phyloP scores from a whole-genome alignment of 2,329 filamentous ascomycete species.

The Alternaria solani region DNA sequence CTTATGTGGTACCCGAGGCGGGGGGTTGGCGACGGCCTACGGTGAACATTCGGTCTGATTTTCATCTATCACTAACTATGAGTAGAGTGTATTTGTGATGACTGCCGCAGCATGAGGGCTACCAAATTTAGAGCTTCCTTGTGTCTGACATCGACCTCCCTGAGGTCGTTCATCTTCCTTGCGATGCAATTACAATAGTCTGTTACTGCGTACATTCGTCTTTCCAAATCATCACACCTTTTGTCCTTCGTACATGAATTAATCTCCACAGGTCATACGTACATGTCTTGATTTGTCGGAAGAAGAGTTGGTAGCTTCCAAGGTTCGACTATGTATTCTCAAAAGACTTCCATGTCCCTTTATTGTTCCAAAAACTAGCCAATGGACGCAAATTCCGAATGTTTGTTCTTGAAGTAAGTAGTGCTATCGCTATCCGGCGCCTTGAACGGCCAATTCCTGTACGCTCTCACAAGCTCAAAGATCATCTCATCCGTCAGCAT shows the following conservation, averaged over 20 bases:
- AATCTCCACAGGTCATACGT: not conserved
- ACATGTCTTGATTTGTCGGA: not conserved
- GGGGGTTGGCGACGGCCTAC: slow-evolving; percentile 5
- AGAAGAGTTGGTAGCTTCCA: not conserved
- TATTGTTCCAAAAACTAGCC: too few relatives aligned
- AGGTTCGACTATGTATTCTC: not conserved
- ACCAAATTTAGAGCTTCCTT: not conserved
- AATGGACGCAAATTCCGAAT: not conserved
- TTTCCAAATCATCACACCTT: not conserved
- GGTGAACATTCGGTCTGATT: not conserved
- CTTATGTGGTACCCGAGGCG: slow-evolving; percentile 2
- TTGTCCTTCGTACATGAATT: not conserved
- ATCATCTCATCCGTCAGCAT: slow-evolving; percentile 48
- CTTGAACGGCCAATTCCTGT: slow-evolving; percentile 47
- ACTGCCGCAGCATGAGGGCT: not conserved
- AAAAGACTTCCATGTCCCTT: not conserved
- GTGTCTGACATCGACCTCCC: not conserved
- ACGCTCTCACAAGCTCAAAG: slow-evolving; percentile 40
- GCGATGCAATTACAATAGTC: not conserved
- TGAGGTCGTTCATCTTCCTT: not conserved
- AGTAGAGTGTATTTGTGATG: not conserved
- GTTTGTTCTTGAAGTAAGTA: slow-evolving; percentile 34
- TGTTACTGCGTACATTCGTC: not conserved
- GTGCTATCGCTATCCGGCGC: slow-evolving; percentile 30
- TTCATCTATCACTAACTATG: slow-evolving; percentile 1